Percentiles rank a stretch among this genome's conserved stretches.
Conservation (phyloP, 768 basidiomycete genomes). For the Lanmaoa rubissima region DNA sequence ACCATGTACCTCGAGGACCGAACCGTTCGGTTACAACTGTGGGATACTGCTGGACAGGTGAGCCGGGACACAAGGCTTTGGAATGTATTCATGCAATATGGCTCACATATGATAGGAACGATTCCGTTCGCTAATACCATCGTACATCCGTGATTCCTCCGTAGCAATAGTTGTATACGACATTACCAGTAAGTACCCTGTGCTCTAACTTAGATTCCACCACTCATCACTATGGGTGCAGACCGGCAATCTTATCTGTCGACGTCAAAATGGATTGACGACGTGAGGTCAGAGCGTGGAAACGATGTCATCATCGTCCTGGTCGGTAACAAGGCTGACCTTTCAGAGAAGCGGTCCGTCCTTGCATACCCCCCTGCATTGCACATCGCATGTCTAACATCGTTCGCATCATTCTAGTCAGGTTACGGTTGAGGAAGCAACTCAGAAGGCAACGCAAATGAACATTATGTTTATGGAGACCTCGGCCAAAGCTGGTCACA, state of each 20-base stretch:
- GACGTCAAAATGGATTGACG: conserved; percentile 99
- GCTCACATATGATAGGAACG: conserved; percentile 63
- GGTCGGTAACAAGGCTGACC: conserved; percentile 98
- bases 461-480: conserved; percentile 99
- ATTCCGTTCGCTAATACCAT: conserved; percentile 95
- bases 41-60: conserved; percentile 98
- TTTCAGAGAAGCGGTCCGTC: conserved; percentile 94
- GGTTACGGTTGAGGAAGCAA: conserved; percentile 98
- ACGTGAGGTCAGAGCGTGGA: conserved; percentile 95
- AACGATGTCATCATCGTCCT: conserved; percentile 98
- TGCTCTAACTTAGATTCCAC: conserved; percentile 1
- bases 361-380: not conserved
- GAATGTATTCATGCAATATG: conserved; percentile 2
- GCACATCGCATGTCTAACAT: conserved; percentile 1
- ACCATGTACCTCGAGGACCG: conserved; percentile 99
- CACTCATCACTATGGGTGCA: conserved; percentile 31
- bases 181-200: conserved; percentile 79
- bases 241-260: conserved; percentile 98
- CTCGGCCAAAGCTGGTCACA: conserved; percentile 98
- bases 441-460: conserved; percentile 83
- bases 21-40: conserved; percentile 94
- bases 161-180: conserved; percentile 99
- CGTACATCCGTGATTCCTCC: conserved; percentile 97
- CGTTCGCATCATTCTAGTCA: conserved; percentile 55
- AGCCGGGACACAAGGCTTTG: conserved; percentile 13